A percentile compares a stretch with the other conserved stretches of the same genome.
Conservation (phyloP, 179 eudicot genomes). For the Dionaea muscipula region DNA sequence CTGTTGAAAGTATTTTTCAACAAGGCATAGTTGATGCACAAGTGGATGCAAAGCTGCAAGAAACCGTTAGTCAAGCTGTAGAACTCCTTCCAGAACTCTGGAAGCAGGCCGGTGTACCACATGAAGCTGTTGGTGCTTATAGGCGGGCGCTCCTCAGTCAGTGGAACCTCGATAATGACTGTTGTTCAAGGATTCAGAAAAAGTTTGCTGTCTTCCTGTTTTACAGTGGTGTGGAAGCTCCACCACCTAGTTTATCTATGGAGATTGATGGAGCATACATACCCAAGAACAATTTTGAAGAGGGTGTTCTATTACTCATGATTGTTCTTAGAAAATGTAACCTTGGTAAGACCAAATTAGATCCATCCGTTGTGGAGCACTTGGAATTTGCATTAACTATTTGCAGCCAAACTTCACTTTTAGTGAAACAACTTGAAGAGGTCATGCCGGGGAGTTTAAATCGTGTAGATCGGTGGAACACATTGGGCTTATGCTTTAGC, state of each 20-base stretch:
- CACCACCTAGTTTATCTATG: conserved; percentile 33
- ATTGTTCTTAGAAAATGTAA: conserved; percentile 28
- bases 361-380: conserved; percentile 40
- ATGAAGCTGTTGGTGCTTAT: conserved; percentile 34
- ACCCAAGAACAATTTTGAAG: conserved; percentile 39
- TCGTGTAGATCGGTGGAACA: conserved; percentile 37
- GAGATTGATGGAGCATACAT: conserved; percentile 38
- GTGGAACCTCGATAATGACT: conserved; percentile 39
- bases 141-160: conserved; percentile 47
- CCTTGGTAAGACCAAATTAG: conserved; percentile 35
- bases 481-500: conserved; percentile 34
- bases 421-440: conserved; percentile 41
- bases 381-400: conserved; percentile 40
- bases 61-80: conserved; percentile 34
- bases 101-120: conserved; percentile 29
- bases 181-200: conserved; percentile 36
- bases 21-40: conserved; percentile 31
- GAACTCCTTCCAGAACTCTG: conserved; percentile 44
- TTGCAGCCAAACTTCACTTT: conserved; percentile 30
- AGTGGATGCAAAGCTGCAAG: conserved; percentile 36
- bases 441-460: conserved; percentile 30
- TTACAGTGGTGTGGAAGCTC: conserved; percentile 43
- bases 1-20: conserved; percentile 35
- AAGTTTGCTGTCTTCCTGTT: conserved; percentile 35
- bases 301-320: conserved; percentile 32